phyloP scores from a whole-genome alignment of 345 rosid genomes.

The Sisymbrium altissimum region DNA sequence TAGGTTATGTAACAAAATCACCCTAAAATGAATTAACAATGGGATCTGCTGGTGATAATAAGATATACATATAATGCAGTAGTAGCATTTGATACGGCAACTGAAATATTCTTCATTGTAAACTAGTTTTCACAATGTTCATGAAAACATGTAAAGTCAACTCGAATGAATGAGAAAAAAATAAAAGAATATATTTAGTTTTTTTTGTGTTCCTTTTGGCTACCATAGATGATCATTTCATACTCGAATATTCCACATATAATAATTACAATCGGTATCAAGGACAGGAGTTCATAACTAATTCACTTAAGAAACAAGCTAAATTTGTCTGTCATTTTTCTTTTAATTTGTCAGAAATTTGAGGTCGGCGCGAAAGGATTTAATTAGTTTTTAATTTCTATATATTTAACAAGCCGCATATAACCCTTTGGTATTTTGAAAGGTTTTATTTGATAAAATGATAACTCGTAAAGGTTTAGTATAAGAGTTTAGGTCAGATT shows the following conservation, averaged over 20 bases:
- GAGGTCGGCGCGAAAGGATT: not conserved
- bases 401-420: not conserved
- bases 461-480: not conserved
- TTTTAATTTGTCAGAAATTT: not conserved
- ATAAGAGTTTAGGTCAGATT: not conserved
- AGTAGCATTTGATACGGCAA: not conserved
- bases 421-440: slow-evolving; percentile 18
- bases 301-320: slow-evolving; percentile 13
- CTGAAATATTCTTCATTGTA: not conserved
- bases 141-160: slow-evolving; percentile 11
- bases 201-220: not conserved
- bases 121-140: not conserved
- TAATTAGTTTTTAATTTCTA: not conserved
- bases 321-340: not conserved
- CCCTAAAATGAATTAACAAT: not conserved
- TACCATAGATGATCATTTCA: not conserved
- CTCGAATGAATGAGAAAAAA: not conserved
- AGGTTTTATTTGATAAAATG: not conserved
- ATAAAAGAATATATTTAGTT: not conserved
- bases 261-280: not conserved
- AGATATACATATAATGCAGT: not conserved
- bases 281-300: slow-evolving; percentile 6
- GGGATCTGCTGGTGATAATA: not conserved
- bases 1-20: too few species aligned
- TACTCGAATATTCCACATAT: slow-evolving; percentile 2